Conservation (phyloP, 2,329 filamentous ascomycete genomes). For the Colletotrichum incanum region DNA sequence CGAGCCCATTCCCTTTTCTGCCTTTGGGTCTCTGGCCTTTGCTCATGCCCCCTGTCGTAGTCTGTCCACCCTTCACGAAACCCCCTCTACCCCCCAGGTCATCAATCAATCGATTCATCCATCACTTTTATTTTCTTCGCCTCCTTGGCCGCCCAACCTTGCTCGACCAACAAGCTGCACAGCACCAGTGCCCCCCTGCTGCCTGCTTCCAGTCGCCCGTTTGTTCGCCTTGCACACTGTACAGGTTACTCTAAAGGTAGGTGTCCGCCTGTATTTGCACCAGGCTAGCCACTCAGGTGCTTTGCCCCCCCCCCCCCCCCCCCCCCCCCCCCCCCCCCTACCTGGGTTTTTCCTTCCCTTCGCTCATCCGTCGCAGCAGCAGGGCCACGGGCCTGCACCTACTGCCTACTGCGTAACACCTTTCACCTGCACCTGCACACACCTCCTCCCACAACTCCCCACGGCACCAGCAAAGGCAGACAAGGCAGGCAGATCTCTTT, state of each 20-base stretch:
- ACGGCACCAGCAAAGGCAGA: neutral
- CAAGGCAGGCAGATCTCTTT: constrained; percentile 15
- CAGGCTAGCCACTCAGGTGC: neutral
- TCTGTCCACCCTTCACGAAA: neutral
- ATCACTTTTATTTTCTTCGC: constrained; percentile 1
- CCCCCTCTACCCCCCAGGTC: neutral
- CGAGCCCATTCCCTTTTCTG: constrained; percentile 14
- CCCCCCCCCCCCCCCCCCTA: too few relatives aligned
- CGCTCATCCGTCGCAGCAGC: constrained; percentile 7
- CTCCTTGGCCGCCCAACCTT: constrained; percentile 2
- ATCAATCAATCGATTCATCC: constrained; percentile 12
- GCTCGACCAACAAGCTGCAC: neutral
- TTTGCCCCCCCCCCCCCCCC: too few relatives aligned
- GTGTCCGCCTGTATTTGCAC: neutral
- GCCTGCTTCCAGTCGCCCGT: constrained; percentile 10
- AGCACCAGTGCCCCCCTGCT: neutral
- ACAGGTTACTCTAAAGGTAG: neutral
- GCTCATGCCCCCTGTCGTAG: constrained; percentile 1
- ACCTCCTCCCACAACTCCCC: neutral
- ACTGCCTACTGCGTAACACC: constrained; percentile 2
- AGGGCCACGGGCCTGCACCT: constrained; percentile 1
- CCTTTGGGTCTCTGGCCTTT: neutral
- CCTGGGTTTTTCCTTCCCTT: neutral
- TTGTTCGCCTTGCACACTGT: constrained; percentile 13
- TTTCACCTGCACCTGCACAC: neutral